Base-by-base conservation (phyloP, 73 alveolate genomes). In the Urostyla sp. region DNA sequence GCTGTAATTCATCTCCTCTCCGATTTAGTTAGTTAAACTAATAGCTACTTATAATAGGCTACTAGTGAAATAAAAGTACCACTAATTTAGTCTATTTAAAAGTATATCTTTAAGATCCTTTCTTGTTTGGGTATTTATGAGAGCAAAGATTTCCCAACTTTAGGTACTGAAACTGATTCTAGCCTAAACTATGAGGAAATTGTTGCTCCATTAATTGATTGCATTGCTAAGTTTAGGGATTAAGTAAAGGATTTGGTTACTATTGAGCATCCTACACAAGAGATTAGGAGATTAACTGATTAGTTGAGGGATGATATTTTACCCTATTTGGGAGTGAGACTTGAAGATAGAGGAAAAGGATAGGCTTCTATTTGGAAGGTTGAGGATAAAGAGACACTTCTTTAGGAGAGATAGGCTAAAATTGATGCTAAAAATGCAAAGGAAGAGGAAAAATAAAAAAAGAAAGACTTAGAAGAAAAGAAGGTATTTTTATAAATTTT, bases 261-360 rank as follows among this genome's bases (percentile, higher is more conserved):
- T 21, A 4, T 13, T 16, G 60, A 50, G 3, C 97, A 83, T 11
- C 92, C 78, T 60, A 52, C 84, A 26, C 85, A 66, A 60, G 91
- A 84, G 57, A 74, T 96, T 11, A 86, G 93, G 46, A 73, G 61
- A 61, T 49, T 88, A 8, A 86, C 97, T 91, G 99, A 96, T 75
- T 46, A 86, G 54, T 58, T 96, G 46, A 95, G 99, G 82, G 99
- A 96, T 86, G 98, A 89, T 21, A 75, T 74, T 18, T 90, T 96
- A 53, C 96, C 98, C 20, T 38, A 92, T 38, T 76, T 92, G 34
- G 99, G 99, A 36, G 84, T 97, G 44, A 84, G 94, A 69, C 72
- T 97, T 31, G 99, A 97, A 63, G 99, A 97, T 67, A 88, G 89
- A 48, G 98, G 95, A 37, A 93, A 94, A 69, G 87, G 90, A 18